phyloP scores from a whole-genome alignment of 2,329 filamentous ascomycete genomes.

The Thermoascus crustaceus region DNA sequence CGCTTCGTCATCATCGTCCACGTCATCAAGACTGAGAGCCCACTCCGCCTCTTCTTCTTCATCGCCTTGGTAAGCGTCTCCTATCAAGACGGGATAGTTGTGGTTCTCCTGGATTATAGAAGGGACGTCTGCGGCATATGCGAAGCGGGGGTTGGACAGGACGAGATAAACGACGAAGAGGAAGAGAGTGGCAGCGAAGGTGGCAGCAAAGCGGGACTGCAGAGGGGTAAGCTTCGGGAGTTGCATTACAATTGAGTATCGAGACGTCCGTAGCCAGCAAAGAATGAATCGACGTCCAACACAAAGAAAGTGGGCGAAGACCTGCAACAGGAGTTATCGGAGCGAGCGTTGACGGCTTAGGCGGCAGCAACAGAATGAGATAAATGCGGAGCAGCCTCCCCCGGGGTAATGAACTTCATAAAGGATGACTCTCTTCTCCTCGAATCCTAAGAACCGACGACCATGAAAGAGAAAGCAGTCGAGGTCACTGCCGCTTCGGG shows the following conservation, averaged over 20 bases:
- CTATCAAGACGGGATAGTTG: constrained; percentile 40
- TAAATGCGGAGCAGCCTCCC: too few species aligned
- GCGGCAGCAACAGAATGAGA: too few species aligned
- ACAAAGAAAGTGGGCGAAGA: constrained; percentile 5
- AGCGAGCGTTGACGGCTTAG: too few species aligned
- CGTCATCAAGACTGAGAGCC: constrained; percentile 22
- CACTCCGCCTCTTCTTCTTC: constrained; percentile 18
- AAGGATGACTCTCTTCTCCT: too few species aligned
- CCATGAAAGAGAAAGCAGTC: too few species aligned
- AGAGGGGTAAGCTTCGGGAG: constrained; percentile 52
- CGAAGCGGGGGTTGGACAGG: constrained; percentile 52
- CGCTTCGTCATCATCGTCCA: constrained; percentile 22
- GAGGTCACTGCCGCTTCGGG: too few species aligned
- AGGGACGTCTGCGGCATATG: constrained; percentile 52
- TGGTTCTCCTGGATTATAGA: constrained; percentile 38
- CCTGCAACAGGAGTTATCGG: too few species aligned
- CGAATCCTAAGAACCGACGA: too few species aligned
- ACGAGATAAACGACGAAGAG: constrained; percentile 54
- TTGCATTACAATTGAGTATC: constrained; percentile 24
- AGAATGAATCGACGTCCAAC: constrained; percentile 3
- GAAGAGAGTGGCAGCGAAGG: constrained; percentile 52
- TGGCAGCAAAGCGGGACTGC: constrained; percentile 64
- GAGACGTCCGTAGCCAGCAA: constrained; percentile 7
- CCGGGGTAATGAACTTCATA: too few species aligned
- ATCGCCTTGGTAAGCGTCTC: constrained; percentile 18